Conservation (phyloP, 2,329 filamentous ascomycete genomes). For the Aquanectria penicillioides region DNA sequence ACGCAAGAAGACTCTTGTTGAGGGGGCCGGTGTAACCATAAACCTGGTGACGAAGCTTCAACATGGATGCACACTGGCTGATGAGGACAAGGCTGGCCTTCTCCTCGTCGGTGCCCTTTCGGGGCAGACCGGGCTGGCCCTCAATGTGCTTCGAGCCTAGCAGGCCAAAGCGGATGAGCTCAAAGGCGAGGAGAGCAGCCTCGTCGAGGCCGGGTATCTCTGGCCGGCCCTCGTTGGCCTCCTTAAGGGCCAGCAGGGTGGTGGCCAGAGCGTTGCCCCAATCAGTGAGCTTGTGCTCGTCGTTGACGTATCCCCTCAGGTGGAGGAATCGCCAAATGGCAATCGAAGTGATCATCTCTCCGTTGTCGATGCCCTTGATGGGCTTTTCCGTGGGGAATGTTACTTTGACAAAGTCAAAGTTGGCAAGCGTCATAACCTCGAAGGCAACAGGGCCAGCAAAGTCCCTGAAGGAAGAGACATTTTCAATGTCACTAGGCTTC, state of each 20-base stretch:
- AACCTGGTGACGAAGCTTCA: slow-evolving; percentile 81
- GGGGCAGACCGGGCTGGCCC: slow-evolving; percentile 64
- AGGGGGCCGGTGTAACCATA: slow-evolving; percentile 96
- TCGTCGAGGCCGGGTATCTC: slow-evolving; percentile 71
- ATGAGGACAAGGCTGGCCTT: slow-evolving; percentile 83
- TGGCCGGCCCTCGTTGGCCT: slow-evolving; percentile 57
- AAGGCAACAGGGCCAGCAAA: slow-evolving; percentile 57
- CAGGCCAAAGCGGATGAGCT: slow-evolving; percentile 82
- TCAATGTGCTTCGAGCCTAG: slow-evolving; percentile 75
- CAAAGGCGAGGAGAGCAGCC: slow-evolving; percentile 82
- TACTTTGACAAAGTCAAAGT: slow-evolving; percentile 74
- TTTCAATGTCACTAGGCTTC: slow-evolving; percentile 64
- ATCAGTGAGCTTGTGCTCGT: slow-evolving; percentile 79
- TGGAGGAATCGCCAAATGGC: slow-evolving; percentile 90
- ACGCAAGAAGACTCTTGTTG: slow-evolving; percentile 87
- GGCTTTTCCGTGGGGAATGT: slow-evolving; percentile 70
- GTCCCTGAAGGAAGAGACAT: slow-evolving; percentile 54
- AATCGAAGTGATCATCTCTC: slow-evolving; percentile 76
- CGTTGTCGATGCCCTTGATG: slow-evolving; percentile 70
- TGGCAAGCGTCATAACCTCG: slow-evolving; percentile 75
- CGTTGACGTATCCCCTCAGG: slow-evolving; percentile 84
- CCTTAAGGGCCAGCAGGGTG: slow-evolving; percentile 71
- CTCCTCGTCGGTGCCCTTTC: slow-evolving; percentile 73
- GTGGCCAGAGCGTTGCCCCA: slow-evolving; percentile 86
- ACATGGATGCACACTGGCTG: slow-evolving; percentile 84